A percentile compares a stretch with the other conserved stretches of the same genome.
These are phyloP conservation scores for Scleroderma bovista DNA, from an alignment of 768 basidiomycete genomes.

Conservation along the genomic window DNA sequence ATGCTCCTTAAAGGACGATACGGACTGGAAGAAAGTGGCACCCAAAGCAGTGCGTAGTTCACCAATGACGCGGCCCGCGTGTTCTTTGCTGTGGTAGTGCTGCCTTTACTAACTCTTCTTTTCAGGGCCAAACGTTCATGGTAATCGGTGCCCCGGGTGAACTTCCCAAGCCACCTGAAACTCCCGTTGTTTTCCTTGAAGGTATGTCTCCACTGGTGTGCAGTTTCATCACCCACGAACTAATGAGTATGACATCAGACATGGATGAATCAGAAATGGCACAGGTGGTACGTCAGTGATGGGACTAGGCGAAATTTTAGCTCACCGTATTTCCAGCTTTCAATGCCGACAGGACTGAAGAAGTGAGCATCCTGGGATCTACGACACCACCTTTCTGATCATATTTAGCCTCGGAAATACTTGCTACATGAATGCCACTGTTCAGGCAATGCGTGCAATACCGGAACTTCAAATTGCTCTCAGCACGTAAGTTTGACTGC, in stretches of 20 bases:
- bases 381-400: not conserved
- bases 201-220: constrained; percentile 36
- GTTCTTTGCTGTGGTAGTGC: constrained; percentile 1
- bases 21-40: constrained; percentile 77
- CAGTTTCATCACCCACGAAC: not conserved
- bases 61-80: not conserved
- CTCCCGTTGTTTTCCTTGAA: constrained; percentile 80
- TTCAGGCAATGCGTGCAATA: constrained; percentile 90
- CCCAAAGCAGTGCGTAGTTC: constrained; percentile 63
- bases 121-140: constrained; percentile 82
- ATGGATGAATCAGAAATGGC: constrained; percentile 82
- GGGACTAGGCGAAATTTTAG: not conserved
- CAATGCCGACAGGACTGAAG: constrained; percentile 73
- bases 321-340: constrained; percentile 42
- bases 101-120: not conserved
- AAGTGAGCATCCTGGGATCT: constrained; percentile 43
- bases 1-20: constrained; percentile 61
- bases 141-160: constrained; percentile 93
- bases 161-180: constrained; percentile 80
- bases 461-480: constrained; percentile 83
- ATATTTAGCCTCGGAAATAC: constrained; percentile 74
- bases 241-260: constrained; percentile 42
- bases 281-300: constrained; percentile 52
- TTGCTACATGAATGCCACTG: constrained; percentile 95
- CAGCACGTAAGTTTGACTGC: constrained; percentile 38